Percentiles rank a stretch among this genome's conserved stretches.
These are phyloP conservation scores for Tricholoma flavovirens DNA, from an alignment of 768 basidiomycete genomes.

Conservation along the genomic window DNA sequence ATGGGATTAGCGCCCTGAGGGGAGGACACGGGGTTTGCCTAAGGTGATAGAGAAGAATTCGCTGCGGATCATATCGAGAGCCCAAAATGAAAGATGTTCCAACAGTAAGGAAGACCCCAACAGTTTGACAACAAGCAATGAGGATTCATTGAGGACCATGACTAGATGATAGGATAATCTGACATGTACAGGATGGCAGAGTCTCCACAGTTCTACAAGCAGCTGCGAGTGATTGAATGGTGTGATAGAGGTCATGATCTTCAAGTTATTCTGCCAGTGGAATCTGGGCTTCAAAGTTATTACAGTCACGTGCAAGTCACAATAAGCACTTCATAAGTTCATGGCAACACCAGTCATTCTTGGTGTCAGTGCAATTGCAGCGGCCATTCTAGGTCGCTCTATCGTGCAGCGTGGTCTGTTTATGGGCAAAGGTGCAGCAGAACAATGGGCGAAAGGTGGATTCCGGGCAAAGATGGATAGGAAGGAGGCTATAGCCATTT, in stretches of 20 bases:
- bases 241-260: too few relatives aligned
- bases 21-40: not conserved
- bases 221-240: too few relatives aligned
- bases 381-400: conserved; percentile 69
- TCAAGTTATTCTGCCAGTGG: too few relatives aligned
- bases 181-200: too few relatives aligned
- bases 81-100: not conserved
- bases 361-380: conserved; percentile 72
- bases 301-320: not conserved
- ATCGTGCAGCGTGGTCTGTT: conserved; percentile 59
- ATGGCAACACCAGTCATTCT: conserved; percentile 81
- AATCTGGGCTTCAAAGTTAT: not conserved
- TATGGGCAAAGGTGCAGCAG: conserved; percentile 55
- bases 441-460: conserved; percentile 89
- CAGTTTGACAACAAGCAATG: too few relatives aligned
- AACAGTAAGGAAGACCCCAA: not conserved
- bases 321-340: too few relatives aligned
- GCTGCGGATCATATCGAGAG: not conserved
- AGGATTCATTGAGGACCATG: too few relatives aligned
- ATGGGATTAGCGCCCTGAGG: not conserved
- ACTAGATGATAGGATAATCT: not conserved
- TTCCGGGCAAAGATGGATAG: conserved; percentile 97
- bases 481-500: conserved; percentile 84
- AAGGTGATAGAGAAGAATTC: not conserved
- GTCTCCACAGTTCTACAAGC: too few relatives aligned